Evolutionary conservation across 192 early-diverging fungal genomes (phyloP), one percentile per base, ranked within the genome.

Genomic region (Entomortierella parvispora): DNA sequence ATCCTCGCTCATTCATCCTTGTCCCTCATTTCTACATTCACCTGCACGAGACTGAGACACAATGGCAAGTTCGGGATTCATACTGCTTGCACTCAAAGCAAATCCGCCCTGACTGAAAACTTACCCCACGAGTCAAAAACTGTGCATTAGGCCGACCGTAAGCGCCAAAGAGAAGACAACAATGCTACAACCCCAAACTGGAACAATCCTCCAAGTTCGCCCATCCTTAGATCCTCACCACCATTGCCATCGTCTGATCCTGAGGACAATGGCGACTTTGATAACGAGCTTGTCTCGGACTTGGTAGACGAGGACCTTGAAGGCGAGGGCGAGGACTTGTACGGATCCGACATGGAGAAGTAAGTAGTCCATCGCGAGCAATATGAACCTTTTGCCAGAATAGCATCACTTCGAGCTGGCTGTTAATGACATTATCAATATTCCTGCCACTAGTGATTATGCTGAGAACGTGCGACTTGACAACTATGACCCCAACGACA

Each of bases 381-480:
- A n/a, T n/a, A n/a, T n/a, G n/a, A n/a, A n/a, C n/a, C n/a, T n/a
- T n/a, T n/a, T n/a, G n/a, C n/a, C n/a, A n/a, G n/a, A n/a, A n/a
- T n/a, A n/a, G n/a, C n/a, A n/a, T n/a, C n/a, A n/a, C n/a, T n/a
- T n/a, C n/a, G n/a, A n/a, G n/a, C n/a, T n/a, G n/a, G n/a, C n/a
- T n/a, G 11, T 59, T 51, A 34, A 33, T 62, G 3, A 43, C 31
- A 28, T 40, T 18, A 25, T 20, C 53, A 53, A n/a, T n/a, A n/a
- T n/a, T n/a, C n/a, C n/a, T n/a, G n/a, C n/a, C n/a, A n/a, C n/a
- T 68, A 93, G 93, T 34, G 97, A 99, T 79, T 99, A 99, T 79
- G 81, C 66, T 17, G 81, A 87, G 52, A 94, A 96, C 74, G 82
- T 64, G 43, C 37, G 62, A 5, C 75, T 91, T 33, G 97, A 99